Conservation (phyloP, 1,284 basidiomycete species). For the Apiotrichum laibachii region DNA sequence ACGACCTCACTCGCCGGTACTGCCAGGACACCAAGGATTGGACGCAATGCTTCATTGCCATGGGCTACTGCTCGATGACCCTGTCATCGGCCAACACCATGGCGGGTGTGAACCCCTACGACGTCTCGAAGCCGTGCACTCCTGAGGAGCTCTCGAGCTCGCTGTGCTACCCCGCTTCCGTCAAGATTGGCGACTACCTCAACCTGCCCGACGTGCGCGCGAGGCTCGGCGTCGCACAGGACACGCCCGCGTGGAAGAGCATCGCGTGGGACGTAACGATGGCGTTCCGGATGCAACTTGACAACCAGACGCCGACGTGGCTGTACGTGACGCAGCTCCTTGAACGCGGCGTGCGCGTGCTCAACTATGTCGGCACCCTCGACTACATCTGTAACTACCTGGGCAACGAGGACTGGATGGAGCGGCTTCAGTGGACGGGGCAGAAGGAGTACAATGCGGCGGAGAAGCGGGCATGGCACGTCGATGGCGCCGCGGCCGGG, state of each 20-base stretch:
- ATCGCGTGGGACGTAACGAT: constrained; percentile 54
- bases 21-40: constrained; percentile 54
- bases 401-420: constrained; percentile 66
- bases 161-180: constrained; percentile 51
- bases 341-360: constrained; percentile 67
- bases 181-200: constrained; percentile 57
- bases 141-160: constrained; percentile 45
- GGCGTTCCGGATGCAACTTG: constrained; percentile 36
- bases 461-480: constrained; percentile 53
- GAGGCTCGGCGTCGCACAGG: constrained; percentile 62
- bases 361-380: constrained; percentile 61
- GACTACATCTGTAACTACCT: constrained; percentile 72
- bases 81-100: constrained; percentile 45
- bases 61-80: constrained; percentile 58
- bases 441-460: constrained; percentile 55
- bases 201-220: constrained; percentile 58
- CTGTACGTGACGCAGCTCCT: constrained; percentile 67
- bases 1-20: constrained; percentile 27
- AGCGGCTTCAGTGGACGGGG: constrained; percentile 64
- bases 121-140: constrained; percentile 63
- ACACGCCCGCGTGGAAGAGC: constrained; percentile 56
- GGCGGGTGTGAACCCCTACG: constrained; percentile 57
- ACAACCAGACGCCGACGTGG: constrained; percentile 46
- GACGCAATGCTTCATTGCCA: constrained; percentile 61
- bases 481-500: constrained; percentile 56